Evolutionary conservation across 2,329 filamentous ascomycete species (phyloP), one percentile per base, ranked within the genome.

Genomic region (Neofusicoccum kwambonambiense): DNA sequence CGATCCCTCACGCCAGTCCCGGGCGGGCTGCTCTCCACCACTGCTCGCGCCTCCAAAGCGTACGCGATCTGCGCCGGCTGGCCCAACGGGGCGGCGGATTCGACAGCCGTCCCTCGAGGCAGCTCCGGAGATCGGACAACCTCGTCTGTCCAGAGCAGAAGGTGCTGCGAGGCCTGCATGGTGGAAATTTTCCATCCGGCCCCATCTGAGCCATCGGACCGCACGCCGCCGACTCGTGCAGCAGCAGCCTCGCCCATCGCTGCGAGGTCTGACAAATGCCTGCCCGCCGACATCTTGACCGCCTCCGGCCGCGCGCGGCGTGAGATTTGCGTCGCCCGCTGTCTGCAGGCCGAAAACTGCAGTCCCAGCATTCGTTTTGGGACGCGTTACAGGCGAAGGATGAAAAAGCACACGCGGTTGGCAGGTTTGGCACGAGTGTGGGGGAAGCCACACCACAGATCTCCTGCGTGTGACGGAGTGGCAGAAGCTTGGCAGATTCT

Each of bases 91-190:
- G 19, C 17, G 4, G 60, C 35, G 45, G 37, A 41, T 22, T 34
- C 54, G n/a, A n/a, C 39, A 34, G 22, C 17, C 54, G 22, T 27
- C 31, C 56, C 50, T 54, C 61, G 15, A 54, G 22, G 41, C 56
- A 60, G 56, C 42, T 60, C 56, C 56, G 56, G 56, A 15, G 56
- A 47, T 47, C 56, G 56, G 56, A 37, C 42, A 22, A 9, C 27
- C 8, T 37, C 17, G 13, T 13, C 27, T 5, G 34, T 60, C 56
- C 42, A 47, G n/a, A 35, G 42, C 5, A 60, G 56, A n/a, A 60
- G 56, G 56, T 60, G 56, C 31, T 37, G 56, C 41, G 27, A 60
- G n/a, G 17, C 42, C 41, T 58, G 54, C 54, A 45, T 58, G 52
- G 35, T 45, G 56, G 22, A 47, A 60, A 60, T 47, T 47, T 35